phyloP scores from a whole-genome alignment of 148 eudicot genomes.

The Camellia granthamiana region DNA sequence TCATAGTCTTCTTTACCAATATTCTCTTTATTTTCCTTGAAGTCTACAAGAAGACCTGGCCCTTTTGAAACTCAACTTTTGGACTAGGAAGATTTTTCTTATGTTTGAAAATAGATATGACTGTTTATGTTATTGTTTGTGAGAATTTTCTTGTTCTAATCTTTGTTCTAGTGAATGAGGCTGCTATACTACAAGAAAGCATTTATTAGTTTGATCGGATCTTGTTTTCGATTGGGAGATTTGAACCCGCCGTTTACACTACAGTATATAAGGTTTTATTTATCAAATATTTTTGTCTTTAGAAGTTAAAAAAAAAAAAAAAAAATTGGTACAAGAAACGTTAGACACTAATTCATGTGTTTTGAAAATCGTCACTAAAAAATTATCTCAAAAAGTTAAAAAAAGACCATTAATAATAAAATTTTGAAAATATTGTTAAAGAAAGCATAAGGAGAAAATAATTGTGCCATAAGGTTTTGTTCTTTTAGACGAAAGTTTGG shows the following conservation, averaged over 20 bases:
- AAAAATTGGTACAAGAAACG: no score
- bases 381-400: no score
- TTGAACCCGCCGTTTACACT: neutral
- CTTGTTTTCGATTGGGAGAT: neutral
- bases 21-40: neutral
- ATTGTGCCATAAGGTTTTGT: no score
- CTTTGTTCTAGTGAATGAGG: neutral
- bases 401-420: no score
- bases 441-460: no score
- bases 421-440: no score
- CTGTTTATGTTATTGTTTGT: neutral
- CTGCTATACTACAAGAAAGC: neutral
- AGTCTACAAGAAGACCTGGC: slow-evolving; percentile 42
- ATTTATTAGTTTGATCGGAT: neutral
- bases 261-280: no score
- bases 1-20: slow-evolving; percentile 27
- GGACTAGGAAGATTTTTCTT: slow-evolving; percentile 21
- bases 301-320: no score
- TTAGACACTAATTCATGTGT: no score
- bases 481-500: no score
- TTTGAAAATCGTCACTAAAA: no score
- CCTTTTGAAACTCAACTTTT: slow-evolving; percentile 22
- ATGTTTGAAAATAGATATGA: slow-evolving; percentile 9
- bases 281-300: no score
- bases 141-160: neutral